Evolutionary conservation across 2,329 filamentous ascomycete genomes (phyloP).

Genomic region (Colletotrichum brevisporum): DNA sequence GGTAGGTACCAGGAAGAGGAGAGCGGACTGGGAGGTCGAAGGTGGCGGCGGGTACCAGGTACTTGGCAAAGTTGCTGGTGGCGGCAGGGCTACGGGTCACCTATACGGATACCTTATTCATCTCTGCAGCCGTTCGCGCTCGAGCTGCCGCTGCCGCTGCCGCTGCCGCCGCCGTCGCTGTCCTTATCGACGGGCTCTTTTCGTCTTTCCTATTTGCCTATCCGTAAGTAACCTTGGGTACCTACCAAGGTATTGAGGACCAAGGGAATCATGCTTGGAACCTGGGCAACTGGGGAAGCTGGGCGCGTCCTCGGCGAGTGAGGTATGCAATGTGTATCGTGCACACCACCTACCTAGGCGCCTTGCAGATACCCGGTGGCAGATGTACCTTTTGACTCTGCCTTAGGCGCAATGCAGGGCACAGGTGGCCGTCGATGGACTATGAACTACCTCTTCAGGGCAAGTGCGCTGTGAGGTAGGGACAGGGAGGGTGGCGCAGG

Average conservation of each 20-base stretch:
- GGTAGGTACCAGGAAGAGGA: slow-evolving; percentile 10
- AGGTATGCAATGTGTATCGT: no score
- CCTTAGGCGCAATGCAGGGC: slow-evolving; percentile 4
- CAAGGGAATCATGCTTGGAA: no score
- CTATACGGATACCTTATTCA: neutral
- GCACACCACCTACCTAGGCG: no score
- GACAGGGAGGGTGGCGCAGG: no score
- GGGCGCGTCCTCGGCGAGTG: no score
- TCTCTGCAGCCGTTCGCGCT: slow-evolving; percentile 25
- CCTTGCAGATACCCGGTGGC: no score
- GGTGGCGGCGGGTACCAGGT: slow-evolving; percentile 8
- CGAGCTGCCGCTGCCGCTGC: slow-evolving; percentile 26
- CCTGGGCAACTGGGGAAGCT: no score
- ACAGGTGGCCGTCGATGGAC: slow-evolving; percentile 12
- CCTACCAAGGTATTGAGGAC: no score
- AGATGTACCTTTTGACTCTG: no score
- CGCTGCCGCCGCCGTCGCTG: slow-evolving; percentile 15
- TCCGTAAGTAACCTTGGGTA: no score
- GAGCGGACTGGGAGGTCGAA: slow-evolving; percentile 1
- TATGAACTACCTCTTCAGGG: no score
- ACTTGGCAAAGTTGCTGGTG: neutral
- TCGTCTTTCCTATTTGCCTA: neutral
- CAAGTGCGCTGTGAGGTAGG: no score
- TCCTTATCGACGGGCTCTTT: slow-evolving; percentile 1
- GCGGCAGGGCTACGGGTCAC: neutral